Evolutionary conservation across 164 flowering plant genomes (phyloP).

Genomic region (Amborella trichopoda): DNA sequence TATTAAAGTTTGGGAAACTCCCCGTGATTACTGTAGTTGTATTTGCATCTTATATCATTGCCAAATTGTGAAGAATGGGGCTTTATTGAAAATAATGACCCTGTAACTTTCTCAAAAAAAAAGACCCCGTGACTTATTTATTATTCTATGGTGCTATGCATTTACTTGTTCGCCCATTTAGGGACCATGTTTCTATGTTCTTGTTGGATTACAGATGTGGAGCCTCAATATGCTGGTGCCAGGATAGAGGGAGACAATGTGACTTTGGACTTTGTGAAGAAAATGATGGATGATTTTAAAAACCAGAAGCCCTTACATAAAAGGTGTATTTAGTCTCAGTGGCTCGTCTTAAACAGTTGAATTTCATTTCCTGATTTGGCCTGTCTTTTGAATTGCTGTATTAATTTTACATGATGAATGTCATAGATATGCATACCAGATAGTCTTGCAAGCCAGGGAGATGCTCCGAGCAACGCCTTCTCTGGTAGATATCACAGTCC

Average conservation of each 20-base stretch:
- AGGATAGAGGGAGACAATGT: conserved; percentile 84
- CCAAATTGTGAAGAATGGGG: too few relatives aligned
- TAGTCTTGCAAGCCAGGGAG: conserved; percentile 79
- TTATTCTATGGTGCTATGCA: neutral
- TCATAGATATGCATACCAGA: conserved; percentile 82
- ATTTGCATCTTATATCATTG: too few relatives aligned
- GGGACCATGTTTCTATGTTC: neutral
- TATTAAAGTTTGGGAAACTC: too few relatives aligned
- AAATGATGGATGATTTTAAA: conserved; percentile 96
- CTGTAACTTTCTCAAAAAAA: too few relatives aligned
- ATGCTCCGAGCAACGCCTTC: conserved; percentile 73
- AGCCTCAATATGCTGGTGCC: conserved; percentile 91
- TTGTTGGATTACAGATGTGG: conserved; percentile 51
- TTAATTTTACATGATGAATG: neutral
- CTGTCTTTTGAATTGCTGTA: too few relatives aligned
- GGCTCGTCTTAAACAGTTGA: too few relatives aligned
- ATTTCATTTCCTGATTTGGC: too few relatives aligned
- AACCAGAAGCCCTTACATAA: conserved; percentile 75
- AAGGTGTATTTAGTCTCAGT: conserved; percentile 28
- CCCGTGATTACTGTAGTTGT: too few relatives aligned
- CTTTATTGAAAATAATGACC: too few relatives aligned
- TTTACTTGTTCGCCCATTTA: neutral
- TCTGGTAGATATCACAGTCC: conserved; percentile 71
- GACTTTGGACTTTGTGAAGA: conserved; percentile 87
- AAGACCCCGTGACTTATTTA: neutral